Conservation (phyloP, 495 filamentous ascomycete species). For the Hypomontagnella submonticulosa region DNA sequence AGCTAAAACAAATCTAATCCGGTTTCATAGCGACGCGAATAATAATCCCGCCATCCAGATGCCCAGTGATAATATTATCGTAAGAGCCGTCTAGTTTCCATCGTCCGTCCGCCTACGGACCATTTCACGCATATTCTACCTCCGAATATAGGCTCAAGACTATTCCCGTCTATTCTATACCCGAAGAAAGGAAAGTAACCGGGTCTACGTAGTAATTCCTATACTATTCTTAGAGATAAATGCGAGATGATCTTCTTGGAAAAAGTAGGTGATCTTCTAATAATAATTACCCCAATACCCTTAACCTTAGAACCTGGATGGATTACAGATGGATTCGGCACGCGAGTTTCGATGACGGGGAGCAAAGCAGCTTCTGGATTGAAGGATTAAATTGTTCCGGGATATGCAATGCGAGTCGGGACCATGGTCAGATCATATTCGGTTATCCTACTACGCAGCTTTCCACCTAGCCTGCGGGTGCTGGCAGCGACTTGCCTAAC, state of each 20-base stretch:
- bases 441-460: conserved; percentile 13
- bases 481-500: conserved; percentile 26
- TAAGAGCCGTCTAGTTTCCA: conserved; percentile 6
- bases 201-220: neutral
- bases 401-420: conserved; percentile 21
- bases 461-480: conserved; percentile 22
- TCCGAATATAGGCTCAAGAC: conserved; percentile 3
- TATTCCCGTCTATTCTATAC: neutral
- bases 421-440: conserved; percentile 11
- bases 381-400: conserved; percentile 39
- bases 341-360: conserved; percentile 23
- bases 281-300: conserved; percentile 10
- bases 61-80: neutral
- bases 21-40: too few species aligned
- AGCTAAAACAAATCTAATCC: conserved; percentile 1
- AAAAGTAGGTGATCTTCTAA: conserved; percentile 9
- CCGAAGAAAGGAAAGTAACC: neutral
- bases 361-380: conserved; percentile 22
- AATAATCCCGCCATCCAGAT: neutral
- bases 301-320: conserved; percentile 13
- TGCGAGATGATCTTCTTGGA: neutral
- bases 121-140: conserved; percentile 1
- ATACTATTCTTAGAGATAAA: conserved; percentile 29
- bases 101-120: too few species aligned
- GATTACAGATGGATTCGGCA: conserved; percentile 32